These are phyloP conservation scores for Pleoardoris graminearum DNA, from an alignment of 2,329 filamentous ascomycete species.

Conservation along the genomic window DNA sequence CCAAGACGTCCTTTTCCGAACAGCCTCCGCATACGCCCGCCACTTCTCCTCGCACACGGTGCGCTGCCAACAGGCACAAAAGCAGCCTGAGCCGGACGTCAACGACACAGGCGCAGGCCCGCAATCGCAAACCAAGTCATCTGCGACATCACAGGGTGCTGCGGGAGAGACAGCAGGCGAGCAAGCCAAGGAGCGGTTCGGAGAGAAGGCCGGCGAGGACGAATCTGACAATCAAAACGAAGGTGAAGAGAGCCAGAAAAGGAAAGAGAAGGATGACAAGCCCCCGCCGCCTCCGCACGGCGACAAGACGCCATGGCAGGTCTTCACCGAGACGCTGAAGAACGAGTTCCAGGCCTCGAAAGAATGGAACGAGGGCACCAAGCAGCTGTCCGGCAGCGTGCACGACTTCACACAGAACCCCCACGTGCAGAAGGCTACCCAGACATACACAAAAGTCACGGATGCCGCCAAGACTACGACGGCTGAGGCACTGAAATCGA, in stretches of 20 bases:
- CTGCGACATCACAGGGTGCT: constrained; percentile 45
- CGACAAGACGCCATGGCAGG: constrained; percentile 98
- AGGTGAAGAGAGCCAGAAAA: constrained; percentile 53
- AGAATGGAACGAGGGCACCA: constrained; percentile 99
- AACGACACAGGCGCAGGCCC: constrained; percentile 36
- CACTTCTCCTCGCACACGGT: constrained; percentile 49
- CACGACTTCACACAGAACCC: constrained; percentile 94
- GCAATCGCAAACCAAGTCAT: constrained; percentile 44
- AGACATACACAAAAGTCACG: constrained; percentile 84
- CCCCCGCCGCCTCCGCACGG: constrained; percentile 94
- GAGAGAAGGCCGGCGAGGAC: constrained; percentile 50
- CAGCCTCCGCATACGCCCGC: constrained; percentile 49
- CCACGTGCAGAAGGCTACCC: constrained; percentile 79
- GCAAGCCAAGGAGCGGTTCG: constrained; percentile 49
- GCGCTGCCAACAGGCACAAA: constrained; percentile 40
- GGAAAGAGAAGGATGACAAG: constrained; percentile 61
- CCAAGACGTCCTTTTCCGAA: constrained; percentile 45
- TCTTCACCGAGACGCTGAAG: constrained; percentile 96
- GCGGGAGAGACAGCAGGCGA: constrained; percentile 40
- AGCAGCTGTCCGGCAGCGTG: constrained; percentile 85
- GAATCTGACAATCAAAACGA: constrained; percentile 53
- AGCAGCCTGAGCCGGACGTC: constrained; percentile 39
- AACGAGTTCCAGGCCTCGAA: constrained; percentile 94
- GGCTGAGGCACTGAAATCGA: constrained; percentile 78
- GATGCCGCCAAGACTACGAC: constrained; percentile 80